Conservation (phyloP, 306 rosid species). For the Sechiopsis laciniata region DNA sequence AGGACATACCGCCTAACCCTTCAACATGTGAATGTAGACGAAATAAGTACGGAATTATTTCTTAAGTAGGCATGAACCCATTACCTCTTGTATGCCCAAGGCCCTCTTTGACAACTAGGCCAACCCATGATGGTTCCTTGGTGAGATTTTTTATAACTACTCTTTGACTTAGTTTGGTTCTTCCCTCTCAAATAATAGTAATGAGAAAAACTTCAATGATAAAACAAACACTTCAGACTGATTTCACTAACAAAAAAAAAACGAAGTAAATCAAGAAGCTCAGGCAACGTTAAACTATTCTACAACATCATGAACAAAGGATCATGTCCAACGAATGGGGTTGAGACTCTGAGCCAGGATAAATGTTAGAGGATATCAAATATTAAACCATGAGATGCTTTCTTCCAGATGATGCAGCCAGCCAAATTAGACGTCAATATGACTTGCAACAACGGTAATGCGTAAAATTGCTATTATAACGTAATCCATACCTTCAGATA, state of each 20-base stretch:
- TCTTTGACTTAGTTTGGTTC: neutral
- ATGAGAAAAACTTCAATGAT: neutral
- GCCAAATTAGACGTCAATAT: conserved; percentile 2
- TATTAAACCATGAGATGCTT: neutral
- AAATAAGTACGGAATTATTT: too few species aligned
- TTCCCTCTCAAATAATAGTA: neutral
- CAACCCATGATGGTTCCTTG: neutral
- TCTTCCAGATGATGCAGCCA: neutral
- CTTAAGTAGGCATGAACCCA: too few species aligned
- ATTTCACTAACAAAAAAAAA: neutral
- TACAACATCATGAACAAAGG: neutral
- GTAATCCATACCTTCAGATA: conserved; percentile 66
- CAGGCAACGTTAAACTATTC: neutral
- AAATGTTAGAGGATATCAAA: conserved; percentile 1
- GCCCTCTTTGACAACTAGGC: too few species aligned
- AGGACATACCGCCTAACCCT: too few species aligned
- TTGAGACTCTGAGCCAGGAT: neutral
- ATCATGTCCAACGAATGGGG: neutral
- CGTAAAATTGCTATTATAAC: neutral
- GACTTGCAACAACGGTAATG: neutral
- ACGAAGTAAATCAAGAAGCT: neutral
- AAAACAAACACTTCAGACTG: neutral
- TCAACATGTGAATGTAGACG: too few species aligned
- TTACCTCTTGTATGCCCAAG: too few species aligned
- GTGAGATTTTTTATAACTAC: neutral